Percentiles rank a stretch among this genome's conserved stretches.
Evolutionary conservation across 163 green algal species (phyloP).

Genomic region (Scenedesmus sp.): DNA sequence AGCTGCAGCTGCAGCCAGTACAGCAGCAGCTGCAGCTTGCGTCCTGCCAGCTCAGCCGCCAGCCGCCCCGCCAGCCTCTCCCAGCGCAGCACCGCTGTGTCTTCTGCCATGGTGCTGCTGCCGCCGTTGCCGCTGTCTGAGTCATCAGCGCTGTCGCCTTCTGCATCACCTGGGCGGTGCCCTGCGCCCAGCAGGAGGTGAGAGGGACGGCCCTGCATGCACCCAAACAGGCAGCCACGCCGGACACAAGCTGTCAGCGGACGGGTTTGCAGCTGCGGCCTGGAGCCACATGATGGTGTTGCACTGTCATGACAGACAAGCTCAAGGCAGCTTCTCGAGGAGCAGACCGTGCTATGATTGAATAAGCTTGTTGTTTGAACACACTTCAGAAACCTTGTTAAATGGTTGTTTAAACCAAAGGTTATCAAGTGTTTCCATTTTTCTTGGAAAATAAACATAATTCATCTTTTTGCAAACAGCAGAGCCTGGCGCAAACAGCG

Average conservation of each 20-base stretch:
- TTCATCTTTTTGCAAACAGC: no score
- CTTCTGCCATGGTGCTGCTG: constrained; percentile 25
- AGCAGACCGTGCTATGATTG: no score
- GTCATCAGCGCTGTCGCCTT: not conserved
- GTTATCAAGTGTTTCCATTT: no score
- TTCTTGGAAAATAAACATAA: no score
- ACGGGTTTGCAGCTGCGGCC: no score
- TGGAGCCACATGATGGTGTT: not conserved
- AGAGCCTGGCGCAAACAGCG: not conserved
- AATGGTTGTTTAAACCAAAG: no score
- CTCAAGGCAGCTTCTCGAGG: no score
- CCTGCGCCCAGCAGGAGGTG: not conserved
- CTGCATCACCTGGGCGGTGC: not conserved
- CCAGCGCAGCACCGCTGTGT: constrained; percentile 57
- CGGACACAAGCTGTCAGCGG: no score
- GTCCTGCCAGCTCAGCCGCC: constrained; percentile 39
- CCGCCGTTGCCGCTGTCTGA: not conserved
- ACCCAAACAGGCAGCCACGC: not conserved
- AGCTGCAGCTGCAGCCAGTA: constrained; percentile 62
- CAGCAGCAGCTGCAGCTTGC: constrained; percentile 59
- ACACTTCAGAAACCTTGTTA: no score
- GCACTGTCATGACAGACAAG: not conserved
- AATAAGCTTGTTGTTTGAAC: no score
- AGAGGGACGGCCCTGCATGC: not conserved
- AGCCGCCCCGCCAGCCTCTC: constrained; percentile 60